phyloP scores from a whole-genome alignment of 176 grass and related monocot genomes.

The Zea mays region DNA sequence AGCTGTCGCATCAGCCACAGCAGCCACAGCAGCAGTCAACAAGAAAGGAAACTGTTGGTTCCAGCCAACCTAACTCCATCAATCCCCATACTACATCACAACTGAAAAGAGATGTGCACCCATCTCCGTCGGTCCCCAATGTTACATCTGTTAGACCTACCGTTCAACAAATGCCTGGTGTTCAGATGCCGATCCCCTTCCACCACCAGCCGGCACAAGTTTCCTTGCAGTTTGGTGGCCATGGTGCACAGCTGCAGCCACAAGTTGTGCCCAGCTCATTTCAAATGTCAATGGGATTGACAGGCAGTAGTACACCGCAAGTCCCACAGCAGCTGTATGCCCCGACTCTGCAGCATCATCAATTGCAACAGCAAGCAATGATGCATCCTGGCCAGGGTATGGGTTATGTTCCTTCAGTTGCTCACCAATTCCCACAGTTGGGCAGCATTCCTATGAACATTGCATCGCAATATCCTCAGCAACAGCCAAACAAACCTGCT shows the following conservation, averaged over 20 bases:
- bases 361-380: conserved; percentile 74
- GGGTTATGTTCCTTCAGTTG: conserved; percentile 48
- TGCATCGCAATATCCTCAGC: conserved; percentile 60
- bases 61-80: conserved; percentile 45
- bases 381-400: conserved; percentile 78
- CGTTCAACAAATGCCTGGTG: conserved; percentile 42
- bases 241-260: conserved; percentile 50
- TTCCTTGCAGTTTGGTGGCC: conserved; percentile 73
- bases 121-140: conserved; percentile 38
- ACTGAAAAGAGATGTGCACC: conserved; percentile 46
- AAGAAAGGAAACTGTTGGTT: conserved; percentile 46
- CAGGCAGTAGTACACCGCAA: conserved; percentile 52
- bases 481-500: conserved; percentile 55
- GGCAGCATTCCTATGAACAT: conserved; percentile 56
- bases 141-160: conserved; percentile 40
- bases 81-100: conserved; percentile 50
- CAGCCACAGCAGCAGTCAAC: conserved; percentile 36
- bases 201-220: conserved; percentile 57
- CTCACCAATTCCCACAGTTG: conserved; percentile 59
- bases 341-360: conserved; percentile 56
- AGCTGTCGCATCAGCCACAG: not conserved
- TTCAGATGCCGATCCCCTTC: conserved; percentile 50
- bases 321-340: conserved; percentile 68
- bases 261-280: conserved; percentile 66
- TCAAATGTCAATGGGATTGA: conserved; percentile 74